Conservation (phyloP, 192 early-diverging fungal genomes). For the Gonapodya sp. region DNA sequence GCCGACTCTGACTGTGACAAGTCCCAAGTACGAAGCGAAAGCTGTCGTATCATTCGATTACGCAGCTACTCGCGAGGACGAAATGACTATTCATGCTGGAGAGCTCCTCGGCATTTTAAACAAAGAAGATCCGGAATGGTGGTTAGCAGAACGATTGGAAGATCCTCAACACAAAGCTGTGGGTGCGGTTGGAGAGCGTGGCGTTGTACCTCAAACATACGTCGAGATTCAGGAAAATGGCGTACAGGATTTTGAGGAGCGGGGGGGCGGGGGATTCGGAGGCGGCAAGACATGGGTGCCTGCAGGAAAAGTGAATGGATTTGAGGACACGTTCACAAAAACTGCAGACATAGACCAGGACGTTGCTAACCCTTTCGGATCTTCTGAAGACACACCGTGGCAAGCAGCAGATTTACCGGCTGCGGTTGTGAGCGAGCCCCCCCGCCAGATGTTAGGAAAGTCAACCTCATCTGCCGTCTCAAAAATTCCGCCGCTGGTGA, state of each 20-base stretch:
- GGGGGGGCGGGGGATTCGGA: background rate
- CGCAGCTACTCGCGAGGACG: constrained; percentile 26
- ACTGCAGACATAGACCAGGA: background rate
- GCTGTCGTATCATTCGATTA: constrained; percentile 33
- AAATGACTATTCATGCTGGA: constrained; percentile 25
- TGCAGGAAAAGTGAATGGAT: background rate
- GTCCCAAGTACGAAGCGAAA: constrained; percentile 11
- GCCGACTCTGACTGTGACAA: background rate
- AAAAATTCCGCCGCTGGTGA: background rate
- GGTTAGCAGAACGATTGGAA: constrained; percentile 1
- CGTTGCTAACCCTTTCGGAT: constrained; percentile 2
- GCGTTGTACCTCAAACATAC: constrained; percentile 39
- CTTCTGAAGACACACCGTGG: constrained; percentile 1
- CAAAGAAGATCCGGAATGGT: constrained; percentile 34
- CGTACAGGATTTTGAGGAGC: background rate
- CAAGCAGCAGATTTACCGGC: background rate
- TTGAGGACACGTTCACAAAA: background rate
- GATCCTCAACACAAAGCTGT: constrained; percentile 20
- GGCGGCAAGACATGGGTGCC: background rate
- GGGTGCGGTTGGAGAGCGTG: constrained; percentile 21
- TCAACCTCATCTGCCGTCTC: background rate
- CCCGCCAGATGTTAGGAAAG: background rate
- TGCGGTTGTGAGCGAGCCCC: background rate
- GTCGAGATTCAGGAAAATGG: constrained; percentile 16
- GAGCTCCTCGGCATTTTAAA: constrained; percentile 29